Conservation (phyloP, 1,284 basidiomycete genomes). For the Tilletia setariae region DNA sequence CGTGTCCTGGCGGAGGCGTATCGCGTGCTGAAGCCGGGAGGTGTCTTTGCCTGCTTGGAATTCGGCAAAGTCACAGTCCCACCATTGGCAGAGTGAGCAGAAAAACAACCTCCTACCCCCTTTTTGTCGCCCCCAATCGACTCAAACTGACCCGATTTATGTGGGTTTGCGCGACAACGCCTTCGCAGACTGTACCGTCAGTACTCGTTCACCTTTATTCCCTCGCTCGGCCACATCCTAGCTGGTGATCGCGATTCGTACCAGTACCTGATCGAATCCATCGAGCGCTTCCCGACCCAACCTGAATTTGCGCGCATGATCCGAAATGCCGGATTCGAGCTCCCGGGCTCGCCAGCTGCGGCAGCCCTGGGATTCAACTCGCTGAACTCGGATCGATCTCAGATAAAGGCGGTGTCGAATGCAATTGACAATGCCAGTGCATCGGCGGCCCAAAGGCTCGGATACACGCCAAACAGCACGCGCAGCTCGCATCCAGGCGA, state of each 20-base stretch:
- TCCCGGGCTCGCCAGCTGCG: conserved; percentile 45
- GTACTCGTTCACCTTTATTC: conserved; percentile 95
- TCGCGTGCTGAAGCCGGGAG: conserved; percentile 93
- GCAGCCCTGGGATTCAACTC: conserved; percentile 30
- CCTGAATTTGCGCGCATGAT: conserved; percentile 82
- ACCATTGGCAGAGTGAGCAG: conserved; percentile 72
- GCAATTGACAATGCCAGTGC: neutral
- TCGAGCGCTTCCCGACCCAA: conserved; percentile 88
- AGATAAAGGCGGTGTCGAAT: neutral
- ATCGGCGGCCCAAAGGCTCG: neutral
- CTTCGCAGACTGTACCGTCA: conserved; percentile 76
- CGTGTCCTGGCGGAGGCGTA: conserved; percentile 84
- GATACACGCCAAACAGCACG: neutral
- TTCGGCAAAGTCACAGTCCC: conserved; percentile 93
- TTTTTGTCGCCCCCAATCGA: too few species aligned
- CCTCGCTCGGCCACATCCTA: conserved; percentile 89
- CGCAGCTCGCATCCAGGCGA: conserved; percentile 11
- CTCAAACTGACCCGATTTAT: too few species aligned
- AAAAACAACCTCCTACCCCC: too few species aligned
- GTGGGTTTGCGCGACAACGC: too few species aligned
- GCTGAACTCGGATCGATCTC: neutral
- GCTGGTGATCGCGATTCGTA: conserved; percentile 92
- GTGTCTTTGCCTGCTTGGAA: conserved; percentile 91
- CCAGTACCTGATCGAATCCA: conserved; percentile 90
- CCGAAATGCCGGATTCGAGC: conserved; percentile 55